Percentiles rank a stretch among this genome's conserved stretches.
These are phyloP conservation scores for Nidularia pulvinata DNA, from an alignment of 768 basidiomycete species.

Conservation along the genomic window DNA sequence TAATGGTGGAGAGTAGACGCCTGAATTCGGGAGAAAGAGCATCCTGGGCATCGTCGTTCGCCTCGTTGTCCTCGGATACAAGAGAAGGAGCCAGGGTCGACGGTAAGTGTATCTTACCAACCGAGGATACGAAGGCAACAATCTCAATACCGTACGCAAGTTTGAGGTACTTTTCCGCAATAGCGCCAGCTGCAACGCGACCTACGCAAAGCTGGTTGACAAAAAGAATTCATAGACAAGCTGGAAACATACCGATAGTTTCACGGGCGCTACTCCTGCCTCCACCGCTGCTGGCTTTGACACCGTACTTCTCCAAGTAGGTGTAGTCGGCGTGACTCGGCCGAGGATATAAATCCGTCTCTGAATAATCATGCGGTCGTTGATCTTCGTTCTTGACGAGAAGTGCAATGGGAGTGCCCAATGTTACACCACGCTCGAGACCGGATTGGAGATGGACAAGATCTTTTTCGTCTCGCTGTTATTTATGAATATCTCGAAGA, in stretches of 20 bases:
- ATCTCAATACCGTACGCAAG: slow-evolving; percentile 89
- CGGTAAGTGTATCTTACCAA: slow-evolving; percentile 90
- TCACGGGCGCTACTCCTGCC: slow-evolving; percentile 95
- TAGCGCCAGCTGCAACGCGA: slow-evolving; percentile 97
- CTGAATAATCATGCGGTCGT: slow-evolving; percentile 96
- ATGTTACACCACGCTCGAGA: slow-evolving; percentile 89
- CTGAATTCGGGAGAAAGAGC: slow-evolving; percentile 84
- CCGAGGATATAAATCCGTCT: slow-evolving; percentile 96
- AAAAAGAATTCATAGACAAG: slow-evolving; percentile 1
- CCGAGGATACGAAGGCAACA: slow-evolving; percentile 95
- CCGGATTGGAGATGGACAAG: slow-evolving; percentile 93
- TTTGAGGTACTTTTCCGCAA: slow-evolving; percentile 95
- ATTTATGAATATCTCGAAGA: slow-evolving; percentile 1
- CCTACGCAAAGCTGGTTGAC: slow-evolving; percentile 37
- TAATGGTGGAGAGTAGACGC: slow-evolving; percentile 73
- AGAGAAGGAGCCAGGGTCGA: slow-evolving; percentile 37
- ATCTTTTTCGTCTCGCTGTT: slow-evolving; percentile 93
- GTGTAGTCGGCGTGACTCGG: slow-evolving; percentile 99
- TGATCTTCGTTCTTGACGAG: slow-evolving; percentile 98
- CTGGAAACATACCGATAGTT: slow-evolving; percentile 73
- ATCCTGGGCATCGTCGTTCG: slow-evolving; percentile 70
- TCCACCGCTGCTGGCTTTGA: slow-evolving; percentile 97
- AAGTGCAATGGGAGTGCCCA: slow-evolving; percentile 98
- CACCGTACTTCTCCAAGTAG: slow-evolving; percentile 95
- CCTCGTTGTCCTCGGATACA: slow-evolving; percentile 32